A percentile compares a stretch with the other conserved stretches of the same genome.
Conservation (phyloP, 2,329 filamentous ascomycete genomes). For the Fusarium sp. region DNA sequence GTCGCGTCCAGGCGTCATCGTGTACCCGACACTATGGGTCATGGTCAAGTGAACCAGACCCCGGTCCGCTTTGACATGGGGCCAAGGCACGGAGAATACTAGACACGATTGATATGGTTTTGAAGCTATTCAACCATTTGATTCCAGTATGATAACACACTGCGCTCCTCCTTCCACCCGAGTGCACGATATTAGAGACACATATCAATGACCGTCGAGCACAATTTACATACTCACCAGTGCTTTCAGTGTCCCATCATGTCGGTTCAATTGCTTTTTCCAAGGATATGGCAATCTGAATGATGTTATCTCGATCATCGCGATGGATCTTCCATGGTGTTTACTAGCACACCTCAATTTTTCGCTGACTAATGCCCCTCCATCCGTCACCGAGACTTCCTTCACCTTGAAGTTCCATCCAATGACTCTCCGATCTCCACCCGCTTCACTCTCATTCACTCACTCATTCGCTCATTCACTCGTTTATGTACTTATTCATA, state of each 20-base stretch:
- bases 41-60: neutral
- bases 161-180: too few species aligned
- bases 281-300: neutral
- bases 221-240: neutral
- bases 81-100: neutral
- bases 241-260: neutral
- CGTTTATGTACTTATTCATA: constrained; percentile 15
- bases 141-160: neutral
- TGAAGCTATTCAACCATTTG: neutral
- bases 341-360: neutral
- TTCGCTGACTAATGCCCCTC: constrained; percentile 30
- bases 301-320: neutral
- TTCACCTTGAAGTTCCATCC: constrained; percentile 30
- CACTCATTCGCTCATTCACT: neutral
- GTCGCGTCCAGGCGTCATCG: neutral
- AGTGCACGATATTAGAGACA: neutral
- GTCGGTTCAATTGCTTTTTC: neutral
- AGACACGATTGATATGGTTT: neutral
- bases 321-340: neutral
- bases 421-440: constrained; percentile 4
- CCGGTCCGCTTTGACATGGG: neutral
- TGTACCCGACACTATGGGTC: neutral
- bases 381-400: constrained; percentile 25
- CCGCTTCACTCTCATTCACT: constrained; percentile 1
- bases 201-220: neutral